Evolutionary conservation across 768 basidiomycete species (phyloP), one percentile per base, ranked within the genome.

Genomic region (button mushroom (Agaricus bisporus)): DNA sequence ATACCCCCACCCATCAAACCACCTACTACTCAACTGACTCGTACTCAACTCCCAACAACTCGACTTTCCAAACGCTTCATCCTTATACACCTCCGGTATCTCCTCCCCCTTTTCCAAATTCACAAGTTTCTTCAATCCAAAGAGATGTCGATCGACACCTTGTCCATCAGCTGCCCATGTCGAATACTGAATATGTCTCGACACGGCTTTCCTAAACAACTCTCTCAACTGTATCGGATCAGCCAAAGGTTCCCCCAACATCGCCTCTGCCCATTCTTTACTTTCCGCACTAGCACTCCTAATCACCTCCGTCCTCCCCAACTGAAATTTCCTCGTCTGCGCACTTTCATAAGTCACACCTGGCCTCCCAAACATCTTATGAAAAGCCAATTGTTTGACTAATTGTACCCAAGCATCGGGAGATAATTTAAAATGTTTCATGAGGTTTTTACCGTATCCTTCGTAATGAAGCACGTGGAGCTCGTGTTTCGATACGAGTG

Each of bases 361-460:
- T 8, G 88, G 84, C 1, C 88, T 77, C 5, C 74, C 73, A 61
- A 74, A 78, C 77, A 94, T 81, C 72, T 95, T 94, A 68, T 88
- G 83, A 75, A 91, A 98, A 18, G 95, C 95, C 44, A 98, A 85
- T 69, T 98, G 95, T 73, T 95, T 98, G 60, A 95, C 85, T 50
- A 98, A 78, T 71, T 99, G 97, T 15, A 79, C 90, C 85, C 93
- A 94, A 25, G 95, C 94, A 63, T 99, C 97, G 0, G 95, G 97
- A 1, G 90, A 93, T 44, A 81, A 75, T 63, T 85, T 85, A 77
- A 79, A 81, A 53, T 74, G 77, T 74, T 97, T 98, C 73, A 94
- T 90, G 60, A 79, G 68, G 60, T 80, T 74, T 71, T 95, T 95
- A 56, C 97, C 97, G 66, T 94, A 97, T 4, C 83, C 88, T 61